Percentiles rank a stretch among this genome's conserved stretches.
phyloP scores from a whole-genome alignment of 2,329 filamentous ascomycete genomes.

The Tolypocladium tropicale region DNA sequence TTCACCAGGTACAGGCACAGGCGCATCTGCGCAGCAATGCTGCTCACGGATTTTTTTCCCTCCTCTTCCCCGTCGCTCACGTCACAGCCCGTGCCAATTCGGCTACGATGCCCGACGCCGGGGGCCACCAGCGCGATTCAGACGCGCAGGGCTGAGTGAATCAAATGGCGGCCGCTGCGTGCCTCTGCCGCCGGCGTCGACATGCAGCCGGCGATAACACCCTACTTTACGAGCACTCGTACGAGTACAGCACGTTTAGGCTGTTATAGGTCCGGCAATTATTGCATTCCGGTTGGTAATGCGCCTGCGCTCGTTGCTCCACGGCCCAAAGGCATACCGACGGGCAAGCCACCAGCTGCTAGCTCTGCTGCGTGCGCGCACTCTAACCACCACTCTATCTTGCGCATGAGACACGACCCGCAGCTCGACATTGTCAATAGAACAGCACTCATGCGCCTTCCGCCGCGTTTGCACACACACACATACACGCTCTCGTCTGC shows the following conservation, averaged over 20 bases:
- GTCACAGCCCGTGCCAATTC: no score
- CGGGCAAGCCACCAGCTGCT: neutral
- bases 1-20: neutral
- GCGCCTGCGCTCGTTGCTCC: neutral
- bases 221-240: no score
- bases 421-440: neutral
- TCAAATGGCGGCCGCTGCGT: no score
- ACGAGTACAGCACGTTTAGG: no score
- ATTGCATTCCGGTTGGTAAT: neutral
- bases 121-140: no score
- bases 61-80: no score
- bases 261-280: no score
- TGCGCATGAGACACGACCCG: neutral
- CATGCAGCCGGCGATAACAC: no score
- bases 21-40: no score
- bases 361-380: neutral
- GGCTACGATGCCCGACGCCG: no score
- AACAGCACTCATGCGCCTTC: neutral
- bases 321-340: neutral
- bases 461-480: neutral
- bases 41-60: no score
- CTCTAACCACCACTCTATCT: neutral
- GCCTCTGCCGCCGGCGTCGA: neutral
- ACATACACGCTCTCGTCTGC: neutral
- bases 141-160: no score